Base-by-base conservation (phyloP, 1,284 basidiomycete species). In the Xerocomus amazonicus region DNA sequence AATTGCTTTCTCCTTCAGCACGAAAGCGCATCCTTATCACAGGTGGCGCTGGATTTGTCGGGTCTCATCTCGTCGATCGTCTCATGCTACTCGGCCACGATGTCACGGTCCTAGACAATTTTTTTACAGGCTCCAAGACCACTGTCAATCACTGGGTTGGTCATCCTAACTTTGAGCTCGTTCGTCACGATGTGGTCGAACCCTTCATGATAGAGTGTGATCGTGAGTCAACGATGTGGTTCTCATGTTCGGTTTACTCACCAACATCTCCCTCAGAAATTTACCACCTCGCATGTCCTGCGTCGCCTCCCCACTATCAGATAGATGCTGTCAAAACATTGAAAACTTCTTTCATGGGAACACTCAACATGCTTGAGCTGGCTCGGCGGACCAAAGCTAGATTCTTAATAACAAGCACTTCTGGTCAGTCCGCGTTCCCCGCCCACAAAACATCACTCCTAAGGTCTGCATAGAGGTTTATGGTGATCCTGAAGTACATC, bases 21-120 rank as follows among this genome's bases (percentile, higher is more conserved):
- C 84, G 92, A 62, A 97, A 96, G 73, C 86, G 96, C 43, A 78
- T 98, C 61, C 82, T 99, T 36, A 85, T 96, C 58, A 98, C 95
- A 14, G 95, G 95, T 57, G 95, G 94, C 48, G 96, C 96, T 43
- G 95, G 95, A 28, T 99, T 99, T 68, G 95, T 99, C 52, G 96
- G 96, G 28, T 96, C 92, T 38, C 96, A 99, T 74, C 84, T 99
- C 50, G 91, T 95, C 47, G 96, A 99, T 74, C 85, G 96, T 47
- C 81, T 98, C 53, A 96, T 99, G 92, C 81, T 97, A 57, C 83
- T 97, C 57, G 96, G 96, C 17, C 96, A 98, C 70, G 95, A 98
- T 69, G 94, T 98, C 57, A 94, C 92, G 47, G 96, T 98, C 50
- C 73, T 98, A 48, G 96, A 98, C 76, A 97, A 97, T 75, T 98